Evolutionary conservation across 345 rosid genomes (phyloP), one percentile per base, ranked within the genome.

Genomic region (Populus alba): DNA sequence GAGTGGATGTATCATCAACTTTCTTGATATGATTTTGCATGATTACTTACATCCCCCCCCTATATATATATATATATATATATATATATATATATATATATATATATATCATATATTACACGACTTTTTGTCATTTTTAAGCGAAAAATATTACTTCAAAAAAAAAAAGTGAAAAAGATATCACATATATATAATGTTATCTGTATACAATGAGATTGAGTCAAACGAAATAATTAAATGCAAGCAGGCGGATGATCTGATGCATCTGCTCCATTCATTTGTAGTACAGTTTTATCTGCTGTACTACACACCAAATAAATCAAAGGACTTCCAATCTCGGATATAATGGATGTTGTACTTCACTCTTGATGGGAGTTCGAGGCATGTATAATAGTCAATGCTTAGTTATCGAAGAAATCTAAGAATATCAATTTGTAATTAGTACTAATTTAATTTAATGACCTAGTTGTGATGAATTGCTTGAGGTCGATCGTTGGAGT

Each of bases 211-310:
- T 38, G 23, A 27, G 41, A 59, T 16, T n/a, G 29, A 59, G 7
- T 62, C 23, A 29, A 7, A 37, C 11, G 1, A 8, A 35, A 6
- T 55, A 23, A 11, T 57, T 51, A 63, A 65, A 49, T 22, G 55
- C 6, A 4, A 16, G 8, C 5, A 22, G n/a, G 1, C 7, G 22
- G 63, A 61, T 53, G 15, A 6, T 38, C 27, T 68, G 1, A 7
- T 37, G 41, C 35, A 7, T 62, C 33, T 1, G 57, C 41, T 35
- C 35, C 18, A 2, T 9, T 11, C 2, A 1, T 23, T 4, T 77
- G 86, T 68, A 78, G 79, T 81, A 81, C 88, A 83, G 61, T 8
- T 38, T 80, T 79, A 79, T 70, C 86, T 73, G 59, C 8, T 61
- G 61, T 75, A 29, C 70, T 41, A 13, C 67, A 20, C 41, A 16